These are phyloP conservation scores for Dunaliella primolecta DNA, from an alignment of 139 green algal species.

Conservation along the genomic window DNA sequence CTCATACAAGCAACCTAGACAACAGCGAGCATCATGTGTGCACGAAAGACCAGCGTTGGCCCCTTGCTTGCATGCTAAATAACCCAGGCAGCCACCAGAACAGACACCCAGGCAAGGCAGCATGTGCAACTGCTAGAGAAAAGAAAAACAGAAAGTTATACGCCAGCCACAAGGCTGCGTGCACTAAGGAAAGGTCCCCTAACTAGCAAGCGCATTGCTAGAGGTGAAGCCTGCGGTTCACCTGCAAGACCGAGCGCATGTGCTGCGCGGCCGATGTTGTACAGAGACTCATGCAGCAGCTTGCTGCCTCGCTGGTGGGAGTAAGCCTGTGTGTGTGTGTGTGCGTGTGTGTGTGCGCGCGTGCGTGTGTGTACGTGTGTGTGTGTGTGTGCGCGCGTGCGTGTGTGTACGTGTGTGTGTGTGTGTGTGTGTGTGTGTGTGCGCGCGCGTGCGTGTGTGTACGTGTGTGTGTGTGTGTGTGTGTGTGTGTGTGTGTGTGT, in stretches of 20 bases:
- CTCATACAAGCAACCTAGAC: too few species aligned
- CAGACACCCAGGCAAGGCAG: too few species aligned
- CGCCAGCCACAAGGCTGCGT: too few species aligned
- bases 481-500: not conserved
- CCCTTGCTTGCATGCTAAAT: too few species aligned
- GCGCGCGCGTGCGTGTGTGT: not conserved
- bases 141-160: too few species aligned
- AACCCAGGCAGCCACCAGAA: too few species aligned
- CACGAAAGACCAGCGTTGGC: too few species aligned
- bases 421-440: not conserved
- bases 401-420: not conserved
- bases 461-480: slow-evolving; percentile 17
- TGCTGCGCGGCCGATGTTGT: slow-evolving; percentile 81
- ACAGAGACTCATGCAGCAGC: slow-evolving; percentile 56
- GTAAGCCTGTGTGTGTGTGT: slow-evolving; percentile 26
- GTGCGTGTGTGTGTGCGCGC: not conserved
- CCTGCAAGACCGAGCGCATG: slow-evolving; percentile 76
- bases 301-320: slow-evolving; percentile 11
- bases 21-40: too few species aligned
- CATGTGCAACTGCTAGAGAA: too few species aligned
- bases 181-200: too few species aligned
- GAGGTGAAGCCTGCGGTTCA: too few species aligned
- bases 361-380: not conserved
- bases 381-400: not conserved
- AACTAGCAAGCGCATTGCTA: too few species aligned